Evolutionary conservation across 805 yeast genomes (phyloP), one percentile per base, ranked within the genome.

Genomic region (Candida schatavii): DNA sequence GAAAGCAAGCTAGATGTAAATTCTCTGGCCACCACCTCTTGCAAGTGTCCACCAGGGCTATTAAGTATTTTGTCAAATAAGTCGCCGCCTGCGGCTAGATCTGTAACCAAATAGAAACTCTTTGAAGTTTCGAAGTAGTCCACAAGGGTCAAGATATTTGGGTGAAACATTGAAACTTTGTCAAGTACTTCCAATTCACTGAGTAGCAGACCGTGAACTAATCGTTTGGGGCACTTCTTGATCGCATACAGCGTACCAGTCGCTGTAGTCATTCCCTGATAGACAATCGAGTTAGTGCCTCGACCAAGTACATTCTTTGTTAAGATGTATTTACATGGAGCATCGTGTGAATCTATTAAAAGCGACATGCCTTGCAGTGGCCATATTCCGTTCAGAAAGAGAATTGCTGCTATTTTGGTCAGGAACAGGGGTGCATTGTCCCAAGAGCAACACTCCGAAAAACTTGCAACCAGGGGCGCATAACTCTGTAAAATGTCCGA

Each of bases 61-160:
- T 63, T 57, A 40, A 73, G 68, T 31, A 85, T 77, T 26, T 77
- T 64, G 49, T 81, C 84, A 53, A 80, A 84, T 37, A 85, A 66
- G 52, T 84, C 91, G 19, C 86, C 85, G 13, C 86, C 85, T 11
- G 60, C 61, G 31, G 88, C 87, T 35, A 84, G 62, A 50, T 83
- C 86, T 1, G 89, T 83, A 32, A 84, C 77, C 36, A 85, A 54
- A 38, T 66, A 77, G 28, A 78, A 62, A 50, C 71, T 68, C 42
- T 78, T 75, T 4, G 68, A 65, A 0, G 91, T 85, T 56, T 85
- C 89, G 56, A 84, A 85, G 60, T 75, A 80, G 62, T 84, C 90
- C 7, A 79, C 70, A 39, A 84, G 60, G 30, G 81, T 81, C 41
- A 84, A 63, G 11, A 85, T 71, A 54, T 81, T 78, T 18, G 72